Conservation (phyloP, 2,329 filamentous ascomycete genomes). For the Fusarium gaditjirri region DNA sequence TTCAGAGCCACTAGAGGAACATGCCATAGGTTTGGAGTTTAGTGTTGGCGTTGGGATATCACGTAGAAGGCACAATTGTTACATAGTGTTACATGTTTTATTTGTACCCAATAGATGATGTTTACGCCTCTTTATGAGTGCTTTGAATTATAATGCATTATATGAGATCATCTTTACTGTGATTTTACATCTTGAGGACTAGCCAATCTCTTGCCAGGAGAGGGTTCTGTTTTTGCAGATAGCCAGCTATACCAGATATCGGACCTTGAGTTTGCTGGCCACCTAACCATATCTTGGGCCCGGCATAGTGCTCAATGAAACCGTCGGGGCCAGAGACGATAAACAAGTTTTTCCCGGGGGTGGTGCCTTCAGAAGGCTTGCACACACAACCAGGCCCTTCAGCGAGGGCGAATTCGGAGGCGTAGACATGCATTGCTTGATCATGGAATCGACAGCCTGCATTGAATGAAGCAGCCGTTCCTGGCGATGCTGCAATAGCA, state of each 20-base stretch:
- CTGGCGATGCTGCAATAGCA: conserved; percentile 39
- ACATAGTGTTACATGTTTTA: conserved; percentile 29
- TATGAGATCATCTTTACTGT: conserved; percentile 1
- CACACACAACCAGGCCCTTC: conserved; percentile 44
- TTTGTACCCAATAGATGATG: conserved; percentile 23
- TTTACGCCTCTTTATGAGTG: conserved; percentile 20
- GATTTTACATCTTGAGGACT: conserved; percentile 61
- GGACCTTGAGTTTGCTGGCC: conserved; percentile 80
- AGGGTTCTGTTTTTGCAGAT: conserved; percentile 62
- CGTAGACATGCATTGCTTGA: conserved; percentile 44
- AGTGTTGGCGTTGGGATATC: conserved; percentile 36
- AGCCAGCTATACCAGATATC: conserved; percentile 73
- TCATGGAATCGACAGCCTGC: conserved; percentile 47
- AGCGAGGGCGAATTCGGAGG: conserved; percentile 48
- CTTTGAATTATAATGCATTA: conserved; percentile 1
- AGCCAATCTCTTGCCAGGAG: conserved; percentile 58
- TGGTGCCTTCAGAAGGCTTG: conserved; percentile 28
- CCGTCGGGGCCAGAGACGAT: conserved; percentile 91
- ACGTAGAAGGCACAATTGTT: conserved; percentile 29
- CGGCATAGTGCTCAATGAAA: conserved; percentile 84
- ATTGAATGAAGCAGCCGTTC: conserved; percentile 1
- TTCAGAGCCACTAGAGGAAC: conserved; percentile 70
- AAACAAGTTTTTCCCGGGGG: conserved; percentile 70
- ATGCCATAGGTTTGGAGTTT: conserved; percentile 17
- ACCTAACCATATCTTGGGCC: conserved; percentile 78